Evolutionary conservation across 352 stramenopile genomes (phyloP).

Genomic region (Phytophthora quininea): DNA sequence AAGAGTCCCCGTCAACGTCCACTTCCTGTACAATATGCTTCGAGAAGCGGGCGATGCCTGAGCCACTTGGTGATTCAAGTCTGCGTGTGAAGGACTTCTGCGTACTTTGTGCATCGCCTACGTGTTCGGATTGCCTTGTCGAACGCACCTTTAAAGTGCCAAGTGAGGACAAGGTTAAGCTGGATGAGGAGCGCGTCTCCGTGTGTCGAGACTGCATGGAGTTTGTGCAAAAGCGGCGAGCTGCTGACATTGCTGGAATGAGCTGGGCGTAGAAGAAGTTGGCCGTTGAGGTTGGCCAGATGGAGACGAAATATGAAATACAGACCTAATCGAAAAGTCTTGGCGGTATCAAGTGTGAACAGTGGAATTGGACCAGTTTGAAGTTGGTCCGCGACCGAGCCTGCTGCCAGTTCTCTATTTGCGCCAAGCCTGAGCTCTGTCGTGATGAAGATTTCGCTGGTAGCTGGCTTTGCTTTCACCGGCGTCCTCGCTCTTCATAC

Average conservation of each 20-base stretch:
- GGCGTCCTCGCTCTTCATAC: too few species aligned
- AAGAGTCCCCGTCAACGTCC: slow-evolving; percentile 18
- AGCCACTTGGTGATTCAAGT: background rate
- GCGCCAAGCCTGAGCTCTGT: too few species aligned
- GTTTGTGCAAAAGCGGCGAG: slow-evolving; percentile 25
- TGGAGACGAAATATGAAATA: too few species aligned
- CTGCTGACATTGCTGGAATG: slow-evolving; percentile 29
- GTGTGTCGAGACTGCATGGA: slow-evolving; percentile 23
- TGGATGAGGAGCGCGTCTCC: slow-evolving; percentile 14
- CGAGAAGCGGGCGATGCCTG: slow-evolving; percentile 5
- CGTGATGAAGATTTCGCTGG: too few species aligned
- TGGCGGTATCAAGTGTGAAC: too few species aligned
- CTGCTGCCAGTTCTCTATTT: too few species aligned
- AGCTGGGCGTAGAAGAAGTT: background rate
- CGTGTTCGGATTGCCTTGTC: slow-evolving; percentile 22
- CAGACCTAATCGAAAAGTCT: too few species aligned
- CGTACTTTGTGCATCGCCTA: slow-evolving; percentile 17
- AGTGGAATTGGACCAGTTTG: too few species aligned
- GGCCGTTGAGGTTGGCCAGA: too few species aligned
- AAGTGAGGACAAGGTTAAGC: slow-evolving; percentile 10
- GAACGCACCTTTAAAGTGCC: slow-evolving; percentile 16
- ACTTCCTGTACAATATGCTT: slow-evolving; percentile 15
- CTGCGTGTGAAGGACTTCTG: slow-evolving; percentile 15
- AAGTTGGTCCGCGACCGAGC: too few species aligned
- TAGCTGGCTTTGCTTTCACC: too few species aligned